Evolutionary conservation across 805 yeast species (phyloP), one percentile per base, ranked within the genome.

Genomic region (Monosporozyma solicola): DNA sequence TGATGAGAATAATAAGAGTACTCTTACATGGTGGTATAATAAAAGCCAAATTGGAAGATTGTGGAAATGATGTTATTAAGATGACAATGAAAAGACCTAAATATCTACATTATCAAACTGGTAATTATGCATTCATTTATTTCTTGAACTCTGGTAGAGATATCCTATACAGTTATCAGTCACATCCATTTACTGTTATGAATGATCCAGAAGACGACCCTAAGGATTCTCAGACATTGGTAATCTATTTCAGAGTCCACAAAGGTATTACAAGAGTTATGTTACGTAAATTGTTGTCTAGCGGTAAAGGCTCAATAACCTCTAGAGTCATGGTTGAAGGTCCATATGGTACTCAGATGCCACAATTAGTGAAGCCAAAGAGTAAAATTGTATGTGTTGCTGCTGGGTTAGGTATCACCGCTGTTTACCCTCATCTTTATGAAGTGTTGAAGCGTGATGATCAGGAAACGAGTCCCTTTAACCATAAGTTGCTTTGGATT

Each of bases 141-240:
- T 81, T 85, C 64, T 56, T 83, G 53, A 70, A 78, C 45, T 73
- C 77, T 22, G 61, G 68, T 2, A 67, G 74, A 37, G 80, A 83
- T 64, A 83, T 83, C 82, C 60, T 60, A 53, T 62, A 60, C 35
- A 54, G 60, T 15, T 63, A 64, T 54, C 88, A 85, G 63, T 79
- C 85, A 3, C 90, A 85, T 64, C 92, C 92, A 4, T 85, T 87
- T 68, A 83, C 91, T 1, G 66, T 79, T 5, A 69, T 79, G 50
- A 68, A 78, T 3, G 65, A 65, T 6, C 65, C 68, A 1, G 66
- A 70, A 48, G 69, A 70, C 37, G 69, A 72, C 54, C 66, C 68
- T 47, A 61, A 44, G 6, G 54, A 59, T 35, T 45, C 58, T 9
- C 53, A 55, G 25, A 53, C 56, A 27, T 16, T 80, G 8, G 67